Evolutionary conservation across 2,329 filamentous ascomycete genomes (phyloP), one percentile per base, ranked within the genome.

Genomic region (Fusarium denticulatum): DNA sequence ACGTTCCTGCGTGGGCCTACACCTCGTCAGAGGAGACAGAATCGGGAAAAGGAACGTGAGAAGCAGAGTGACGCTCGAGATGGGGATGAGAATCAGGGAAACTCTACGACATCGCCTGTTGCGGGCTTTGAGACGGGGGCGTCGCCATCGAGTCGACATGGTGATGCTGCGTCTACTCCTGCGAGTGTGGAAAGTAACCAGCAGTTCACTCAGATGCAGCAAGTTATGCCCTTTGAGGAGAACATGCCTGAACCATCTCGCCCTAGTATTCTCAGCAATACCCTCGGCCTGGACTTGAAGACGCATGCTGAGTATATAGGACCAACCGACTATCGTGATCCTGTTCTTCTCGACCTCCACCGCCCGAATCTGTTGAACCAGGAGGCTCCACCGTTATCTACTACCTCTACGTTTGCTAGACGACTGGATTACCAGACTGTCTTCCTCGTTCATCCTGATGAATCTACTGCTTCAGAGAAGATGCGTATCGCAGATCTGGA

Each of bases 221-320:
- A 57, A 60, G 74, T 46, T 56, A 72, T 64, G 57, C 71, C 46
- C 15, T 64, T 60, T 53, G 70, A 75, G 40, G 73, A 76, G 7
- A 67, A 56, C 3, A 34, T 62, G 34, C 61, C 64, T 20, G 72
- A 76, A 18, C 69, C 75, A 42, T 72, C 80, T 50, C 73, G 76
- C 0, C 78, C 78, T 20, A 70, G 69, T 18, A 79, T 82, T 24
- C 80, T 86, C 9, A 81, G 80, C 61, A 81, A 82, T 47, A 85
- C 85, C 5, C 80, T 91, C 46, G 89, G 89, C 45, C 80, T 91
- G 42, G 88, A 90, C 74, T 82, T 87, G 65, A 86, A 87, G 73
- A 87, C 88, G 64, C 88, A 91, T 78, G 89, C 88, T 79, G 86
- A 88, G 77, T 89, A 90, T 76, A 85, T 91, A 63, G 89, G 89